A percentile compares a stretch with the other conserved stretches of the same genome.
Conservation (phyloP, 805 yeast genomes). For the Candida silvatica region DNA sequence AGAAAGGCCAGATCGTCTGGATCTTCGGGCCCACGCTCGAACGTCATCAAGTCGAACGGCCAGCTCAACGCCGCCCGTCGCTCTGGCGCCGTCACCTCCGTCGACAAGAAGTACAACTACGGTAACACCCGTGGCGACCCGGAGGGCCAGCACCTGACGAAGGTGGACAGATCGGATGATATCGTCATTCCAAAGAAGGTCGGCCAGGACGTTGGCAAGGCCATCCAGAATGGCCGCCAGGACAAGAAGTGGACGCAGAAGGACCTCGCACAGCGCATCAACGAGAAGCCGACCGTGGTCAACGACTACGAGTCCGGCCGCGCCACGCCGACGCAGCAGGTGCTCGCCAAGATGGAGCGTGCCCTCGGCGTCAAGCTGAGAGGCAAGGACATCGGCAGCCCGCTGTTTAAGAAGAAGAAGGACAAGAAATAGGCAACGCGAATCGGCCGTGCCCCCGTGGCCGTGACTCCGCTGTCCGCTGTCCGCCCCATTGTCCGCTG, state of each 20-base stretch:
- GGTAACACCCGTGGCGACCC: constrained; percentile 58
- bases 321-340: constrained; percentile 94
- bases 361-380: constrained; percentile 90
- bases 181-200: constrained; percentile 89
- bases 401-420: constrained; percentile 55
- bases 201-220: constrained; percentile 77
- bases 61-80: constrained; percentile 93
- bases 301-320: constrained; percentile 97
- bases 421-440: neutral
- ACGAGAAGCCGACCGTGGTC: constrained; percentile 91
- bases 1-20: constrained; percentile 76
- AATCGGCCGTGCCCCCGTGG: too few species aligned
- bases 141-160: constrained; percentile 93
- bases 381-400: constrained; percentile 93
- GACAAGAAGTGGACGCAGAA: constrained; percentile 89
- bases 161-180: constrained; percentile 87
- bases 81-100: constrained; percentile 78
- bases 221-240: constrained; percentile 76
- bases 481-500: too few species aligned
- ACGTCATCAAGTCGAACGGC: constrained; percentile 69
- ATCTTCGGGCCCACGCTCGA: constrained; percentile 72
- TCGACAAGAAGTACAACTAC: constrained; percentile 84
- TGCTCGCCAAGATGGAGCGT: constrained; percentile 86
- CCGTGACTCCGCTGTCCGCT: too few species aligned
- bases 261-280: constrained; percentile 91